Evolutionary conservation across 1,284 basidiomycete genomes (phyloP).

Genomic region (Boletellus deceptivus): DNA sequence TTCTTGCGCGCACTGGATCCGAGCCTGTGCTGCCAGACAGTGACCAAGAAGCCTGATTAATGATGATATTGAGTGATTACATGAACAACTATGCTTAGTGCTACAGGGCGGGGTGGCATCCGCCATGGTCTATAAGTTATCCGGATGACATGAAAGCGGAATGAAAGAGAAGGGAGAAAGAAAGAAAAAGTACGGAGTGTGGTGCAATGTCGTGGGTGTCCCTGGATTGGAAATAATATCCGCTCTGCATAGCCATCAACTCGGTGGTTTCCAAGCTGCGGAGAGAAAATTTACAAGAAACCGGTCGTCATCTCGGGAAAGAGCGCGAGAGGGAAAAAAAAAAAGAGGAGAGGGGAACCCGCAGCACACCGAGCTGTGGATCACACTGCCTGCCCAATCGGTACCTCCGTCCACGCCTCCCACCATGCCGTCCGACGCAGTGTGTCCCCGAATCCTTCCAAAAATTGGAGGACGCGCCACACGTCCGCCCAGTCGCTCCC

Average conservation of each 20-base stretch:
- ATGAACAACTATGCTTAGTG: too few species aligned
- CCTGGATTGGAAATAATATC: not conserved
- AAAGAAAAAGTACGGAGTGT: not conserved
- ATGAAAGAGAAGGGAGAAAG: not conserved
- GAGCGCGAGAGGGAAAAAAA: not conserved
- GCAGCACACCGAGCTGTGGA: too few species aligned
- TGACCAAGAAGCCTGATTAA: too few species aligned
- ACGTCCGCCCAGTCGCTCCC: slow-evolving; percentile 74
- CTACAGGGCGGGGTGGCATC: too few species aligned
- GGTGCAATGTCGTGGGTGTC: not conserved
- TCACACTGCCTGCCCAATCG: slow-evolving; percentile 33
- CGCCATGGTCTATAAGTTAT: too few species aligned
- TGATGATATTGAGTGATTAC: too few species aligned
- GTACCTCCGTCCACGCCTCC: slow-evolving; percentile 34
- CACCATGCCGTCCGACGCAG: slow-evolving; percentile 43
- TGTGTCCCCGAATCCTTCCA: slow-evolving; percentile 46
- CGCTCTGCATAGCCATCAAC: too few species aligned
- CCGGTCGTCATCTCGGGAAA: not conserved
- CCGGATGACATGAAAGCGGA: not conserved
- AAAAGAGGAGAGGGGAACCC: not conserved
- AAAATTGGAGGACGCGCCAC: slow-evolving; percentile 65
- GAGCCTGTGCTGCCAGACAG: too few species aligned
- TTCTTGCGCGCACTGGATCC: too few species aligned
- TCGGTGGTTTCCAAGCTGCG: not conserved
- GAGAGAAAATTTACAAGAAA: too few species aligned